Base-by-base conservation (phyloP, 352 stramenopile genomes). In the Phytophthora cryptogea region DNA sequence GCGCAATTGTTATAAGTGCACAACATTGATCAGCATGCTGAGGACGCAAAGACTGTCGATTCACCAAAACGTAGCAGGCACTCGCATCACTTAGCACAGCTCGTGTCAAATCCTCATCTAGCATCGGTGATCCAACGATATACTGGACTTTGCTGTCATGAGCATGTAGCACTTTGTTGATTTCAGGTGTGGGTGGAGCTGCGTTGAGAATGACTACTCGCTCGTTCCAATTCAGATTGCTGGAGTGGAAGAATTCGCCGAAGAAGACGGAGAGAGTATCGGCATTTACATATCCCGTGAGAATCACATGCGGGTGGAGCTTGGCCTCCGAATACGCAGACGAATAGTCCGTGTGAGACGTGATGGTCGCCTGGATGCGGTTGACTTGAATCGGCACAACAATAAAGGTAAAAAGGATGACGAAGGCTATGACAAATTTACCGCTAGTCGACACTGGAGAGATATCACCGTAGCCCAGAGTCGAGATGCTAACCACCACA, bases 361-460 rank as follows among this genome's bases (percentile, higher is more conserved):
- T 87, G 10, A 95, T 83, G 43, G 90, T 88, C 8, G 68, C 66
- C 17, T 87, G 78, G 45, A 95, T 84, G 36, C 77, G 71, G 63
- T 83, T 92, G 39, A 92, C 74, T 69, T 90, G 79, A 47, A 90
- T 88, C 0, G 87, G 85, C 28, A 93, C 80, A 40, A 93, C 68
- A 26, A 94, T 78, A 45, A 95, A 92, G 35, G 83, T 92, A 39
- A 93, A 82, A 40, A 93, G 59, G 41, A 95, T 94, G 41, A 92
- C 80, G 47, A 87, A 90, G 23, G 87, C 75, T 41, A 90, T 88
- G 44, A 90, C 66, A 20, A 90, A 84, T 42, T 89, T 89, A n/a
- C 87, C 86, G 1, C 59, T 72, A 2, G 54, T 72, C 5, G 86
- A 92, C 52, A 83, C 68, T 0, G 83, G 85, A 13, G 69, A 69